Conservation (phyloP, 129 eudicot genomes). For the Kitagawia praeruptora region DNA sequence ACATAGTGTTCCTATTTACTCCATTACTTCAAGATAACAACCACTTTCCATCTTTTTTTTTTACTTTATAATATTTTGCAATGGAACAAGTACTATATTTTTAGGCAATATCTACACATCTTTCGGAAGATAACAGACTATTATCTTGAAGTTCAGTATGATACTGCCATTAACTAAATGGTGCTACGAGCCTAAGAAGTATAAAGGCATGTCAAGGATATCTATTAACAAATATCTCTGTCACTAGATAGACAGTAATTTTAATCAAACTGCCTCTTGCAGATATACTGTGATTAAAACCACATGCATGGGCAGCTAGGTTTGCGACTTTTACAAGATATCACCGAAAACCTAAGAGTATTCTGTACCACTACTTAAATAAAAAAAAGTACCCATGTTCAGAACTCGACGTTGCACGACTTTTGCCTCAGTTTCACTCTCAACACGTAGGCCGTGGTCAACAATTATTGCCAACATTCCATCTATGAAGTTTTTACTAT, state of each 20-base stretch:
- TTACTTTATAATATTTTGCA: background rate
- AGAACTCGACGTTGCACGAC: conserved; percentile 42
- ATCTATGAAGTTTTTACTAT: conserved; percentile 34
- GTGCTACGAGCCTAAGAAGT: background rate
- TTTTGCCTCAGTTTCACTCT: conserved; percentile 76
- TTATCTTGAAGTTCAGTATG: background rate
- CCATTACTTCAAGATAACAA: background rate
- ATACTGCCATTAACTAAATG: background rate
- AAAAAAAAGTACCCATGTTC: conserved; percentile 49
- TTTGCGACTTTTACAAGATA: background rate
- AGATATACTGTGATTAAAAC: background rate
- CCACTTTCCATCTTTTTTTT: background rate
- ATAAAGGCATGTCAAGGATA: background rate
- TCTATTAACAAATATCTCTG: background rate
- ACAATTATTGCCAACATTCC: conserved; percentile 79
- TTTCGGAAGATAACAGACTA: background rate
- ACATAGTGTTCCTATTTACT: background rate
- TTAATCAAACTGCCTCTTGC: background rate
- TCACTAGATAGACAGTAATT: background rate
- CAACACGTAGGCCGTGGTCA: conserved; percentile 79
- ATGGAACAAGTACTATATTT: background rate
- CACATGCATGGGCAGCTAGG: background rate
- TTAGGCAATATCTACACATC: background rate
- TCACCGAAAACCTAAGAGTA: too few species aligned
- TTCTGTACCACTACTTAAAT: too few species aligned